phyloP scores from a whole-genome alignment of 2,329 filamentous ascomycete genomes.

The Thermothelomyces thermophilus region DNA sequence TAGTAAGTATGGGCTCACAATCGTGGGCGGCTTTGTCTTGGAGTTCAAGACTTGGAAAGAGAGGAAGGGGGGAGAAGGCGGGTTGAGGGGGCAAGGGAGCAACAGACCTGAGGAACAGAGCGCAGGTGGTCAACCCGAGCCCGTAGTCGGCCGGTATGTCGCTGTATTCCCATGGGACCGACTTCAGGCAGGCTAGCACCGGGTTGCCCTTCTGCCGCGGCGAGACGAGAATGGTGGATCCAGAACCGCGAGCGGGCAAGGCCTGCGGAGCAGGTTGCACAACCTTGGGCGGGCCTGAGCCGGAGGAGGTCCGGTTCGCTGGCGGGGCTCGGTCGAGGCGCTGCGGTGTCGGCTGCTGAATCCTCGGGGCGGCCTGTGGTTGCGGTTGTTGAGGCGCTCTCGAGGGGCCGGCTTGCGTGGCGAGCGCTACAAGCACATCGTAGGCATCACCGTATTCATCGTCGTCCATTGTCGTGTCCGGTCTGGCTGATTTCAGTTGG shows the following conservation, averaged over 20 bases:
- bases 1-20: neutral
- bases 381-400: slow-evolving; percentile 23
- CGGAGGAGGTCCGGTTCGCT: slow-evolving; percentile 26
- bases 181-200: slow-evolving; percentile 73
- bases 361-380: slow-evolving; percentile 35
- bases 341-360: slow-evolving; percentile 48
- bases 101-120: slow-evolving; percentile 67
- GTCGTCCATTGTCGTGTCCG: slow-evolving; percentile 35
- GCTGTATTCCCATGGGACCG: slow-evolving; percentile 90
- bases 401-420: slow-evolving; percentile 33
- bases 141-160: slow-evolving; percentile 96
- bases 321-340: slow-evolving; percentile 46
- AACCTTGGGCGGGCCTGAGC: slow-evolving; percentile 45
- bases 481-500: neutral
- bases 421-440: slow-evolving; percentile 50
- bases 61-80: neutral
- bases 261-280: slow-evolving; percentile 86
- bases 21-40: neutral
- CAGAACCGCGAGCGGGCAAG: slow-evolving; percentile 57
- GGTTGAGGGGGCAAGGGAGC: neutral
- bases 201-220: slow-evolving; percentile 93
- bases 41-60: neutral
- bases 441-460: slow-evolving; percentile 54
- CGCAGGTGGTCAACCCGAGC: slow-evolving; percentile 79
- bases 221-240: slow-evolving; percentile 81